Conservation (phyloP, 202 grass and related monocot species). For the Eragrostis tef region DNA sequence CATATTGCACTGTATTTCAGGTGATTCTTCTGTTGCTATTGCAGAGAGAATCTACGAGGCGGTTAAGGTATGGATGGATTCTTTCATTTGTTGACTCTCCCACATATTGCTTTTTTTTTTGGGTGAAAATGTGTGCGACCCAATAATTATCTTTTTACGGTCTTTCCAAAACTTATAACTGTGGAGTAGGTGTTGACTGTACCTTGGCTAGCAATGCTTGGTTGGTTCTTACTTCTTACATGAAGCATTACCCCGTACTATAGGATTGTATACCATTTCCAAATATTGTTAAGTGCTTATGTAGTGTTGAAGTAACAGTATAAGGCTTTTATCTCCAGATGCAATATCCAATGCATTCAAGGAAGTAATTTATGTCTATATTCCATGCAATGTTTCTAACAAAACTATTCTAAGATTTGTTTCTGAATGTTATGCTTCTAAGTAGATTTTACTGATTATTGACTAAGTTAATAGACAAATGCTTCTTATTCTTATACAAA, state of each 20-base stretch:
- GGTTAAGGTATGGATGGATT: constrained; percentile 74
- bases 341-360: neutral
- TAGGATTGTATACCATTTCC: neutral
- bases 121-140: neutral
- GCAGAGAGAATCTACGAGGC: constrained; percentile 81
- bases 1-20: constrained; percentile 55
- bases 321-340: neutral
- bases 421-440: neutral
- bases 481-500: constrained; percentile 3
- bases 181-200: neutral
- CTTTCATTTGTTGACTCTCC: constrained; percentile 33
- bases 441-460: constrained; percentile 17
- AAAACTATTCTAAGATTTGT: neutral
- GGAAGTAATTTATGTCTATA: neutral
- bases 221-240: neutral
- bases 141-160: constrained; percentile 3
- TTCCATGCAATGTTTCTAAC: neutral
- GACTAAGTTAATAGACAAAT: constrained; percentile 22
- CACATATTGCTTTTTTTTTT: constrained; percentile 11
- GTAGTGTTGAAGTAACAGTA: too few species aligned
- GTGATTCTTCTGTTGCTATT: constrained; percentile 78
- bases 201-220: neutral
- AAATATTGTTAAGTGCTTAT: too few species aligned
- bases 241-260: neutral
- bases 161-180: neutral